Evolutionary conservation across 2,329 filamentous ascomycete genomes (phyloP).

Genomic region (Fusarium solani-melongenae): DNA sequence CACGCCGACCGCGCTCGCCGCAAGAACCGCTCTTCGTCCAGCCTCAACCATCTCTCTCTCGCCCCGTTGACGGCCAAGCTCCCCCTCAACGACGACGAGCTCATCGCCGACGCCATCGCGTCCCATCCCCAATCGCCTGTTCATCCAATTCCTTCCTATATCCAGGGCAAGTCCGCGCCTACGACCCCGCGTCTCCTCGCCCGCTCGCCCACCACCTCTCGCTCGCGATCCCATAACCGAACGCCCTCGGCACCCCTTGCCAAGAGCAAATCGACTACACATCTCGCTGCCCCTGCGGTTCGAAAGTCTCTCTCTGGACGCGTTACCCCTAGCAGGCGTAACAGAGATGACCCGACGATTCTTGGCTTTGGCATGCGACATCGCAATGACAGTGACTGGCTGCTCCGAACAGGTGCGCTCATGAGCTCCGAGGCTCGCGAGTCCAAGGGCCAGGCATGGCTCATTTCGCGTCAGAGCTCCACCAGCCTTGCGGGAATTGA

Average conservation of each 20-base stretch:
- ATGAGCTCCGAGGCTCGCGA: conserved; percentile 72
- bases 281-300: conserved; percentile 53
- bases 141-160: conserved; percentile 59
- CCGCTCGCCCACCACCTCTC: conserved; percentile 63
- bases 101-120: conserved; percentile 50
- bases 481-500: conserved; percentile 68
- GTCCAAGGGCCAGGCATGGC: conserved; percentile 76
- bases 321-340: conserved; percentile 50
- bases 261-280: conserved; percentile 73
- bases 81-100: conserved; percentile 65
- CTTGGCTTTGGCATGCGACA: conserved; percentile 47
- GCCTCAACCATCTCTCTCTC: conserved; percentile 69
- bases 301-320: conserved; percentile 45
- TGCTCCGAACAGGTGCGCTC: conserved; percentile 71
- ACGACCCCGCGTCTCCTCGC: conserved; percentile 73
- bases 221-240: conserved; percentile 59
- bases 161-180: conserved; percentile 71
- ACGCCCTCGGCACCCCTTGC: conserved; percentile 56
- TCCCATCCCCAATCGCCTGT: conserved; percentile 43
- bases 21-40: conserved; percentile 68
- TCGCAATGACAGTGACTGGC: conserved; percentile 70
- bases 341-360: conserved; percentile 40
- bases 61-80: conserved; percentile 73
- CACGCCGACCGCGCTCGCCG: conserved; percentile 67
- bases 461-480: conserved; percentile 72